phyloP scores from a whole-genome alignment of 2,329 filamentous ascomycete species.

The Myriosclerotinia scirpicola region DNA sequence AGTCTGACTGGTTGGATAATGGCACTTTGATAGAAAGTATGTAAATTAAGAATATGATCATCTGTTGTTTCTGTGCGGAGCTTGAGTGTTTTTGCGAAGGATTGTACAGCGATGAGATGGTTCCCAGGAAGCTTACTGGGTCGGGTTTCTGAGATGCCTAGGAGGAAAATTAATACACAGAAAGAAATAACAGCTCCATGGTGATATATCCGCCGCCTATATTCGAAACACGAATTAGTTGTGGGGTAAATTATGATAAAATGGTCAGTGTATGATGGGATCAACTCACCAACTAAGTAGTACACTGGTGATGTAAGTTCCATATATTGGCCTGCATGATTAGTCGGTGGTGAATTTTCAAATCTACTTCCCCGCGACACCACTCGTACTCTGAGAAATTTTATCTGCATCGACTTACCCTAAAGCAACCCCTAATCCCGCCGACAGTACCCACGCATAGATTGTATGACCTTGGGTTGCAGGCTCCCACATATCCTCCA shows the following conservation, averaged over 20 bases:
- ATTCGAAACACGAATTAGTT: background rate
- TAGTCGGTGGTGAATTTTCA: background rate
- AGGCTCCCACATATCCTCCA: constrained; percentile 52
- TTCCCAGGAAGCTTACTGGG: constrained; percentile 45
- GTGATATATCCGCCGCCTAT: constrained; percentile 49
- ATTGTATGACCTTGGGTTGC: constrained; percentile 49
- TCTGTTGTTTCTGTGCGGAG: constrained; percentile 41
- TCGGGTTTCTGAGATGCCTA: constrained; percentile 47
- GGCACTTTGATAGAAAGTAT: constrained; percentile 43
- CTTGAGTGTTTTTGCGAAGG: constrained; percentile 33
- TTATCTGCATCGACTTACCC: background rate
- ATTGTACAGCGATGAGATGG: constrained; percentile 36
- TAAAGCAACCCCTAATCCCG: constrained; percentile 45
- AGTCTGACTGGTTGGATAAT: constrained; percentile 46
- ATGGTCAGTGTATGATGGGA: background rate
- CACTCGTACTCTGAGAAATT: background rate
- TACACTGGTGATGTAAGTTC: constrained; percentile 44
- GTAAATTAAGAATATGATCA: constrained; percentile 43
- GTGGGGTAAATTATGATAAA: background rate
- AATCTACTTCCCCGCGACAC: background rate
- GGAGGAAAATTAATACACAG: constrained; percentile 41
- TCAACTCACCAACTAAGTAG: constrained; percentile 44
- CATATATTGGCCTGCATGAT: constrained; percentile 46
- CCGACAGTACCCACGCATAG: constrained; percentile 47
- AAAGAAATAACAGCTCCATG: constrained; percentile 44